phyloP scores from a whole-genome alignment of 1,139 yeast species.

The Geotrichum reessii region DNA sequence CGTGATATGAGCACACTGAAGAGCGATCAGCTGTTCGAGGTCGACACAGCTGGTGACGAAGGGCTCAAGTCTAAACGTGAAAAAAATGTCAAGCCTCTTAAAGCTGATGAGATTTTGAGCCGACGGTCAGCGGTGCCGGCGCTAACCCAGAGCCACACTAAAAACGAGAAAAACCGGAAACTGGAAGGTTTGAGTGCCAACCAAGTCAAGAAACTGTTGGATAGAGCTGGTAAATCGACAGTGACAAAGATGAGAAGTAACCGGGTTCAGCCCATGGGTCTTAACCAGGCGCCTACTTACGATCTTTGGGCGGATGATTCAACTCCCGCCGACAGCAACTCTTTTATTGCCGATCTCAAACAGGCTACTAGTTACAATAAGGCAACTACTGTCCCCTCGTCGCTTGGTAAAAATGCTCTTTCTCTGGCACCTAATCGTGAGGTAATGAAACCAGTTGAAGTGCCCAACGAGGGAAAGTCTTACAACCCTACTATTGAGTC shows the following conservation, averaged over 20 bases:
- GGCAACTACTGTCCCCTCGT: slow-evolving; percentile 31
- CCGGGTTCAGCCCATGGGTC: slow-evolving; percentile 52
- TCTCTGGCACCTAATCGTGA: slow-evolving; percentile 33
- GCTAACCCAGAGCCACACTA: slow-evolving; percentile 41
- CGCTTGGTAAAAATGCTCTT: slow-evolving; percentile 53
- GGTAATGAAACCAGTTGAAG: slow-evolving; percentile 9
- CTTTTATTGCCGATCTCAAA: slow-evolving; percentile 20
- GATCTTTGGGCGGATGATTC: slow-evolving; percentile 55
- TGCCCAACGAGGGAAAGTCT: slow-evolving; percentile 81
- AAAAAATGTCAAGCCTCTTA: slow-evolving; percentile 43
- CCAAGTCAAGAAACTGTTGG: slow-evolving; percentile 64
- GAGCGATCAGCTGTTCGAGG: slow-evolving; percentile 51
- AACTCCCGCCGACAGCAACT: slow-evolving; percentile 3
- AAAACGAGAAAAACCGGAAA: slow-evolving; percentile 37
- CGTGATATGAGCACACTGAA: slow-evolving; percentile 23
- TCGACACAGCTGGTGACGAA: slow-evolving; percentile 65
- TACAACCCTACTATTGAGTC: slow-evolving; percentile 84
- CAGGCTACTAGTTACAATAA: slow-evolving; percentile 22
- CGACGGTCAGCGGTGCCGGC: slow-evolving; percentile 77
- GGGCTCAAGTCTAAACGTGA: slow-evolving; percentile 33
- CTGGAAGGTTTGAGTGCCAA: slow-evolving; percentile 59
- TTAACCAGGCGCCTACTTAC: slow-evolving; percentile 45
- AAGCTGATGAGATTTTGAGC: slow-evolving; percentile 69
- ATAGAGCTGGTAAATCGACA: slow-evolving; percentile 58
- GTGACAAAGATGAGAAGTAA: slow-evolving; percentile 42